Percentiles rank a stretch among this genome's conserved stretches.
Conservation (phyloP, 2,329 filamentous ascomycete species). For the Diplodia mutila region DNA sequence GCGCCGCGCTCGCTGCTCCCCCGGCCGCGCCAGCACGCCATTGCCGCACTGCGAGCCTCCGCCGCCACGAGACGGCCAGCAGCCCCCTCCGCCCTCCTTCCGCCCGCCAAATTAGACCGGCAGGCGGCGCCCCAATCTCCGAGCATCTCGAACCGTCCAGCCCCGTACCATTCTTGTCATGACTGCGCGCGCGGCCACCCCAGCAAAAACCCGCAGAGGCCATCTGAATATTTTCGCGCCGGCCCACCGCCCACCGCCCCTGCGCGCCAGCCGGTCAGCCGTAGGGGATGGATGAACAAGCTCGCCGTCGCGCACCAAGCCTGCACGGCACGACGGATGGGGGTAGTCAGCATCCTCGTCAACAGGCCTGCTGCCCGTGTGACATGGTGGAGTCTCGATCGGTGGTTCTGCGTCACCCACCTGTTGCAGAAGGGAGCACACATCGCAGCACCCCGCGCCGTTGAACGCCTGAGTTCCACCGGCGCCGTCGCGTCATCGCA, state of each 20-base stretch:
- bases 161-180: background rate
- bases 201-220: constrained; percentile 10
- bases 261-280: background rate
- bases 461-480: constrained; percentile 12
- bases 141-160: background rate
- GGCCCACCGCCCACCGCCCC: constrained; percentile 16
- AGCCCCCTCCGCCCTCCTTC: background rate
- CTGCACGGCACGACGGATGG: background rate
- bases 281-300: constrained; percentile 18
- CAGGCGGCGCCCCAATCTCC: constrained; percentile 14
- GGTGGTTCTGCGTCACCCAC: background rate
- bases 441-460: background rate
- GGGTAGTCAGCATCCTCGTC: constrained; percentile 15
- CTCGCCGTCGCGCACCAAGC: constrained; percentile 1
- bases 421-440: background rate
- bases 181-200: background rate
- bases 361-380: background rate
- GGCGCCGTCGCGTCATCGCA: background rate
- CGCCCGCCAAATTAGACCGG: constrained; percentile 12
- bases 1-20: no score
- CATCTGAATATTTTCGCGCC: constrained; percentile 18
- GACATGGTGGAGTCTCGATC: background rate
- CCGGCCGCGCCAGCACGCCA: background rate
- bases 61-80: background rate
- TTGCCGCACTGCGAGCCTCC: background rate